Base-by-base conservation (phyloP, 345 rosid genomes). In the Gossypium stocksii region DNA sequence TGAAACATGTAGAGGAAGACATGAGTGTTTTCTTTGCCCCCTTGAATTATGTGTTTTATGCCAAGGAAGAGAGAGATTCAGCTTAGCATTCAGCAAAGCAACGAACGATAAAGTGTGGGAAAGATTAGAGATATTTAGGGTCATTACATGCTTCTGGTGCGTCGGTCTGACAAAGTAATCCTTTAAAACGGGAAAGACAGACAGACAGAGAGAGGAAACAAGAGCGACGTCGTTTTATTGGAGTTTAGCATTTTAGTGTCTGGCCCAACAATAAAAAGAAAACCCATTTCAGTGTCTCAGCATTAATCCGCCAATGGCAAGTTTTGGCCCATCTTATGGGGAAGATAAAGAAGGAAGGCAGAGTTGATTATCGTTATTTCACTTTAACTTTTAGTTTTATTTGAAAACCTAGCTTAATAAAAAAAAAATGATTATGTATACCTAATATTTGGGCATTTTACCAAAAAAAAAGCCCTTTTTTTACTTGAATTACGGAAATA, bases 1-100 rank as follows among this genome's bases (percentile, higher is more conserved):
- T 90, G 77, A 89, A 85, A 75, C 81, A 77, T 16, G 85, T 63
- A 41, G 93, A 80, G 83, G 84, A 74, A 7, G 97, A 86, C 94
- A 88, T 56, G 25, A 88, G 64, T 62, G 53, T 61, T 8, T 41
- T 2, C 46, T 7, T 45, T 11, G 2, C 14, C 4, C 25, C 25
- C 60, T 56, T 8, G 60, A n/a, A 56, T 56, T 56, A 19, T 67
- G 3, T 20, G n/a, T 7, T 49, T 8, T 59, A 44, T 73, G 9
- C 10, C 3, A 27, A 29, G 45, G 73, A 17, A 53, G 27, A 53
- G 0, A 6, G 13, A 34, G 44, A 3, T 0, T 52, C 8, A 29
- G 46, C 45, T 12, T 2, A 16, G 25, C n/a, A 9, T 61, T 60
- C 54, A 59, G 29, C 53, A 44, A 44, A 22, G 27, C 66, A 44